Conservation (phyloP, 331 rosid genomes). For the Ulmus americana region DNA sequence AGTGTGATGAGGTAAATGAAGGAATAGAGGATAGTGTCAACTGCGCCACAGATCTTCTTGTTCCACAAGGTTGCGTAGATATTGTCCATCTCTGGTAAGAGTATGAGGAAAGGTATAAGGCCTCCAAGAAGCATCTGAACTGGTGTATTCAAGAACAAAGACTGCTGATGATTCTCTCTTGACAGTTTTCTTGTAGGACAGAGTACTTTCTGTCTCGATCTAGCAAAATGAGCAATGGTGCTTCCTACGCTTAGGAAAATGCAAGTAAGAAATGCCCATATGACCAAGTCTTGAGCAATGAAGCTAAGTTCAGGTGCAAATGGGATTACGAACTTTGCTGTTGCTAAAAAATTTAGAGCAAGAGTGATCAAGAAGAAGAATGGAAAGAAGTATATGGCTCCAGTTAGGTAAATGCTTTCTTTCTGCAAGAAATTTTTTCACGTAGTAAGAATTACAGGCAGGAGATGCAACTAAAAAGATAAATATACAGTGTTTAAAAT, state of each 20-base stretch:
- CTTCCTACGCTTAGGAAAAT: neutral
- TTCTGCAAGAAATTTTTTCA: neutral
- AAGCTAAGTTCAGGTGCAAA: neutral
- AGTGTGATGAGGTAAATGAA: neutral
- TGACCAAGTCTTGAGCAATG: neutral
- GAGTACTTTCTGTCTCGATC: neutral
- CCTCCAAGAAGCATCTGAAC: slow-evolving; percentile 2
- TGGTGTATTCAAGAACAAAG: neutral
- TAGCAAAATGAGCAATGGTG: neutral
- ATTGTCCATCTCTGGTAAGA: slow-evolving; percentile 6
- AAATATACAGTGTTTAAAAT: neutral
- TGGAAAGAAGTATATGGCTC: neutral
- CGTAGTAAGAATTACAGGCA: neutral
- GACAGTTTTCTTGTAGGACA: neutral
- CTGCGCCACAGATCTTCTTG: slow-evolving; percentile 3
- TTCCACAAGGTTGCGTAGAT: slow-evolving; percentile 8
- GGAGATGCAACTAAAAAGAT: neutral
- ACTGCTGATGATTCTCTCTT: neutral
- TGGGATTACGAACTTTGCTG: neutral
- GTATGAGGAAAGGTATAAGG: neutral
- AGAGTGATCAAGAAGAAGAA: neutral
- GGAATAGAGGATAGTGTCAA: neutral
- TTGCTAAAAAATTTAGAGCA: neutral
- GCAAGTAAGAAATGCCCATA: neutral
- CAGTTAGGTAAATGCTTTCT: slow-evolving; percentile 4